A percentile compares a stretch with the other conserved stretches of the same genome.
phyloP scores from a whole-genome alignment of 2,329 filamentous ascomycete genomes.

The Chrysosphaeria jannelii region DNA sequence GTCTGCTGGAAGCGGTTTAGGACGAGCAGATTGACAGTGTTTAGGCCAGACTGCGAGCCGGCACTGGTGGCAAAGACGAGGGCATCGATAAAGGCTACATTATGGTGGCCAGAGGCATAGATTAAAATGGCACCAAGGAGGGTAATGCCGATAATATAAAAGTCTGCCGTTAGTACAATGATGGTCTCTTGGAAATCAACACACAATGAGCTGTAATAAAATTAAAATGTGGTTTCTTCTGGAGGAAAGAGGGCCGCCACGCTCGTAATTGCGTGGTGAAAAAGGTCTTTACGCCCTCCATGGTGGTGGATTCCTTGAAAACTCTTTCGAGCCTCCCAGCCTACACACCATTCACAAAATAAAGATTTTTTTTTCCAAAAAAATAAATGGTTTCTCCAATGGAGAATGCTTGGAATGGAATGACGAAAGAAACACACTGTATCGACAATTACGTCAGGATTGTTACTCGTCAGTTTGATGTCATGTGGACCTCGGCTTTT shows the following conservation, averaged over 20 bases:
- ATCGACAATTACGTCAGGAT: too few species aligned
- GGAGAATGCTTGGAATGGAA: too few species aligned
- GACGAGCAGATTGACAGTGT: constrained; percentile 40
- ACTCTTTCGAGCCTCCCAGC: too few species aligned
- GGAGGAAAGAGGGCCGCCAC: constrained; percentile 24
- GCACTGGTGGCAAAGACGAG: constrained; percentile 66
- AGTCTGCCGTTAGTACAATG: constrained; percentile 5
- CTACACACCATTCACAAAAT: too few species aligned
- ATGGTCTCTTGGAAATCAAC: constrained; percentile 7
- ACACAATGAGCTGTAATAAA: constrained; percentile 58
- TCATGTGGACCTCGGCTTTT: too few species aligned
- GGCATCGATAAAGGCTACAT: constrained; percentile 55
- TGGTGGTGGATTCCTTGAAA: too few species aligned
- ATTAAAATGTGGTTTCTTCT: constrained; percentile 38
- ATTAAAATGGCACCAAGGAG: constrained; percentile 52
- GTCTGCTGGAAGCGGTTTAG: constrained; percentile 46
- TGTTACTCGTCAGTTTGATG: too few species aligned
- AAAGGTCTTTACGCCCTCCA: constrained; percentile 4
- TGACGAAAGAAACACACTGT: too few species aligned
- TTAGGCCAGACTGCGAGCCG: constrained; percentile 78
- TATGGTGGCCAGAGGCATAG: constrained; percentile 24
- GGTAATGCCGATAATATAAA: constrained; percentile 47
- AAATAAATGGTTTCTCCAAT: too few species aligned
- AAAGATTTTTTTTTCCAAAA: too few species aligned
- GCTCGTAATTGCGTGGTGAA: constrained; percentile 15